Percentiles rank a stretch among this genome's conserved stretches.
Evolutionary conservation across 2,329 filamentous ascomycete genomes (phyloP).

Genomic region (Capronia americana): DNA sequence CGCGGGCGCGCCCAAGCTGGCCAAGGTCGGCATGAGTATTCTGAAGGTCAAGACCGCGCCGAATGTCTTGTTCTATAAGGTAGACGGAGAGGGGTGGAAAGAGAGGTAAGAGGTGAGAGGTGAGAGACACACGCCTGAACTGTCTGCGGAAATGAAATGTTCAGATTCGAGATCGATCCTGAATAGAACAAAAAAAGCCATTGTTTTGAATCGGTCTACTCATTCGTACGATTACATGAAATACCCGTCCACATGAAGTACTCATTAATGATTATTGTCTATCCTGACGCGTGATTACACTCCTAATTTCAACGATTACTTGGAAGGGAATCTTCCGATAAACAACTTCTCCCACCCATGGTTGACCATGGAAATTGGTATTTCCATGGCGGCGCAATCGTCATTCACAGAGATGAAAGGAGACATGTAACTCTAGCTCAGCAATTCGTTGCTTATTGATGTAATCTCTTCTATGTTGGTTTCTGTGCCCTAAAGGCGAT

Average conservation of each 20-base stretch:
- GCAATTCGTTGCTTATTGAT: neutral
- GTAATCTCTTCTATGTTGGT: neutral
- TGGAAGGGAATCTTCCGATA: neutral
- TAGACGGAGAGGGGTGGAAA: constrained; percentile 26
- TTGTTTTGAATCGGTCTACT: neutral
- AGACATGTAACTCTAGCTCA: neutral
- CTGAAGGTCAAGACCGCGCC: constrained; percentile 36
- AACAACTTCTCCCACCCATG: neutral
- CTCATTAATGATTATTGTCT: neutral
- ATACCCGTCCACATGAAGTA: neutral
- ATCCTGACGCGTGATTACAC: neutral
- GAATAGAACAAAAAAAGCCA: neutral
- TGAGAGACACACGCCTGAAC: too few species aligned
- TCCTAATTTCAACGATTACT: neutral
- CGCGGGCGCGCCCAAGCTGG: constrained; percentile 29
- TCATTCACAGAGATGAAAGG: neutral
- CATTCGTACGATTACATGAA: neutral
- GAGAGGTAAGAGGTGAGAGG: constrained; percentile 1
- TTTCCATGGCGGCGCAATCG: neutral
- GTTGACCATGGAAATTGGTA: neutral
- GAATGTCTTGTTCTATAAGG: constrained; percentile 30
- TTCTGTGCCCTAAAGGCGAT: neutral
- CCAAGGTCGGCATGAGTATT: constrained; percentile 36
- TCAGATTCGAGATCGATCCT: neutral
- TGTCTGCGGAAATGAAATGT: neutral